Base-by-base conservation (phyloP, 2,329 filamentous ascomycete species). In the Phialophora verrucosa region DNA sequence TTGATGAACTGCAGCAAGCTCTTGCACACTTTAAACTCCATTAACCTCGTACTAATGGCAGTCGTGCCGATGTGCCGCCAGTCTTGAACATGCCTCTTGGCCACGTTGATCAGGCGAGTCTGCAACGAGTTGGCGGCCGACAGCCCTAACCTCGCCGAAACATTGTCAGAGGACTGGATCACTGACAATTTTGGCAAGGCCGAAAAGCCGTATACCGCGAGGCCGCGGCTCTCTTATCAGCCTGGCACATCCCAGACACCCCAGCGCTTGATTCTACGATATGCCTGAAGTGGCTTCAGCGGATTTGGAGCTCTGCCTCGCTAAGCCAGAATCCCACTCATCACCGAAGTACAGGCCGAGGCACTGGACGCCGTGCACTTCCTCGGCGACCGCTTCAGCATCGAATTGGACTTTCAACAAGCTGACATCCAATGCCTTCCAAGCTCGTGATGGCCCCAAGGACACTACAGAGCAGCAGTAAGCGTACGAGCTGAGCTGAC, bases 341-440 rank as follows among this genome's bases (percentile, higher is more conserved):
- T 85, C 49, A 83, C 78, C 0, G 82, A 84, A 74, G 82, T 80
- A 0, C 83, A 85, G 70, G 83, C 82, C 8, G 83, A 85, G 71
- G 83, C 83, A 0, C 76, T 85, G 14, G 83, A 85, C 65, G 76
- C 82, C 5, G 67, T 85, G 25, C 82, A 85, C 59, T 85, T 84
- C 66, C 69, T 82, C 1, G 82, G 79, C 0, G 80, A 82, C 64
- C 76, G 80, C 61, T 76, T 81, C 65, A 74, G 75, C 1, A 73
- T 83, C 0, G 73, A 74, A 0, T 72, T 84, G 6, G 78, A 81
- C 47, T 83, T 85, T 62, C 75, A 78, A 38, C 79, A 80, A 62
- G 83, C 83, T 0, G 83, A 85, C 67, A 76, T 85, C 14, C 82
- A 84, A 70, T 84, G 78, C 85, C 29, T 83, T 85, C 69, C 83